These are phyloP conservation scores for Quercus cerris DNA, from an alignment of 306 rosid species.

Conservation along the genomic window DNA sequence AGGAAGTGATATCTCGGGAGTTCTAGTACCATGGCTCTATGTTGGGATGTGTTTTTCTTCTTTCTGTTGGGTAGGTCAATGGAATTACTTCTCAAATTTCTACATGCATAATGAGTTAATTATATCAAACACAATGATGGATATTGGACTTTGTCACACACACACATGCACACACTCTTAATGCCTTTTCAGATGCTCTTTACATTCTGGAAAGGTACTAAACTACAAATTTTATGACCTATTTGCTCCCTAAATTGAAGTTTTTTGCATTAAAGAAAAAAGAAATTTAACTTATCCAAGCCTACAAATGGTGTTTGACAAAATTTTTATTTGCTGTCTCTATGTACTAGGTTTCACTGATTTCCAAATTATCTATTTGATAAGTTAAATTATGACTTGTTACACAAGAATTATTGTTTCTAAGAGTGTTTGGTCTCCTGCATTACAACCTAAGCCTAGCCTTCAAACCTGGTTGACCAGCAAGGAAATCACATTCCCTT, in stretches of 20 bases:
- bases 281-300: background rate
- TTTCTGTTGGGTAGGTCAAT: slow-evolving; percentile 93
- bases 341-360: background rate
- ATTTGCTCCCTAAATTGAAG: background rate
- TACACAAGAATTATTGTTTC: no score
- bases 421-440: no score
- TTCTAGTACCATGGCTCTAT: slow-evolving; percentile 96
- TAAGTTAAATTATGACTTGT: no score
- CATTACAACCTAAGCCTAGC: no score
- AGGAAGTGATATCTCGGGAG: slow-evolving; percentile 94
- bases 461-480: no score
- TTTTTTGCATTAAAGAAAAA: background rate
- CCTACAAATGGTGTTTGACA: background rate
- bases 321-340: background rate
- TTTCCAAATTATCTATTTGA: no score
- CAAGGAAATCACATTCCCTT: no score
- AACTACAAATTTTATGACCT: background rate
- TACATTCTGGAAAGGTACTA: background rate
- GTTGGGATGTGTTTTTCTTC: slow-evolving; percentile 99
- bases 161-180: no score
- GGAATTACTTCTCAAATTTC: slow-evolving; percentile 7
- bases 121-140: background rate
- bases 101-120: background rate
- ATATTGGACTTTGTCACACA: background rate
- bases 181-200: background rate